These are phyloP conservation scores for Rutidosis leptorrhynchoides DNA, from an alignment of 129 eudicot species.

Conservation along the genomic window DNA sequence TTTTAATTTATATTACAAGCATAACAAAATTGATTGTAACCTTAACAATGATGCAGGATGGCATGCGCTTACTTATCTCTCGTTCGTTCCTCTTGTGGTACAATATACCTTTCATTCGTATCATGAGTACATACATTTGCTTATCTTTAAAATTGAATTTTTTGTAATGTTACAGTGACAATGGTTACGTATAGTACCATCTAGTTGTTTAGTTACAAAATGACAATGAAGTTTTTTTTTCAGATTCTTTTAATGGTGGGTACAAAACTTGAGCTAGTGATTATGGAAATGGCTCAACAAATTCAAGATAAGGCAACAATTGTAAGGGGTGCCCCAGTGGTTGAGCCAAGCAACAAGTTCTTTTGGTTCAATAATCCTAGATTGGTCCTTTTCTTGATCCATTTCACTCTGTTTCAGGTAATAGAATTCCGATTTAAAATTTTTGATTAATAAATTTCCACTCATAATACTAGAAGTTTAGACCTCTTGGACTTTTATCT, in stretches of 20 bases:
- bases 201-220: background rate
- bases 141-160: too few species aligned
- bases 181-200: too few species aligned
- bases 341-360: conserved; percentile 59
- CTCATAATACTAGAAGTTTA: too few species aligned
- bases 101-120: background rate
- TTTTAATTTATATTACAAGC: background rate
- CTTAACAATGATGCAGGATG: conserved; percentile 44
- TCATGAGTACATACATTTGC: background rate
- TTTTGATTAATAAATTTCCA: too few species aligned
- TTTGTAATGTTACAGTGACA: background rate
- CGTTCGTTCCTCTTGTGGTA: conserved; percentile 65
- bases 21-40: background rate
- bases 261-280: conserved; percentile 66
- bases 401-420: conserved; percentile 75
- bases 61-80: conserved; percentile 64
- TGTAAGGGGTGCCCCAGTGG: conserved; percentile 77
- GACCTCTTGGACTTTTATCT: too few species aligned
- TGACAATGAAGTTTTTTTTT: background rate
- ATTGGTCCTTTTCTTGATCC: conserved; percentile 73
- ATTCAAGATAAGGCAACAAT: conserved; percentile 57
- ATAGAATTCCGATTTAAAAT: background rate
- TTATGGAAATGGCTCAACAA: conserved; percentile 80
- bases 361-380: conserved; percentile 73
- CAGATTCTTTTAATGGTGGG: conserved; percentile 66